phyloP scores from a whole-genome alignment of 768 basidiomycete genomes.

The Leccinum subgranulosum region DNA sequence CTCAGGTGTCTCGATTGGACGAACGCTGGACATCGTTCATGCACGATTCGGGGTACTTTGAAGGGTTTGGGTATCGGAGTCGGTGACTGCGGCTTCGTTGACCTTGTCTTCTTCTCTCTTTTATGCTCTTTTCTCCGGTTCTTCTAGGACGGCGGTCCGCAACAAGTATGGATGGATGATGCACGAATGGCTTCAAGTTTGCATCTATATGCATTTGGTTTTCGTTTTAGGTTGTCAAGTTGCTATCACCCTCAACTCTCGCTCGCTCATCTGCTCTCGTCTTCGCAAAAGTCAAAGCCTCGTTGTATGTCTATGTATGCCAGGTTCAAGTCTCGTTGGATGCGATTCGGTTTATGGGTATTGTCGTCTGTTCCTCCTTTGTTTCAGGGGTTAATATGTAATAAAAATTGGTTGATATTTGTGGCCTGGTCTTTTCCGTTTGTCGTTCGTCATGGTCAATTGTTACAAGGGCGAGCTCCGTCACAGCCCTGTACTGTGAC shows the following conservation, averaged over 20 bases:
- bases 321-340: not conserved
- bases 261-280: not conserved
- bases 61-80: constrained; percentile 30
- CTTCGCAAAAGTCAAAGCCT: not conserved
- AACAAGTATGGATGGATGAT: not conserved
- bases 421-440: not conserved
- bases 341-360: not conserved
- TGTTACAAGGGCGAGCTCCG: too few relatives aligned
- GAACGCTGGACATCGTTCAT: constrained; percentile 62
- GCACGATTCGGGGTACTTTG: constrained; percentile 51
- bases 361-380: not conserved
- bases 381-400: not conserved
- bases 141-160: not conserved
- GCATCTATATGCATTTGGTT: not conserved
- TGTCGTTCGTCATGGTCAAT: not conserved
- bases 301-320: not conserved
- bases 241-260: not conserved
- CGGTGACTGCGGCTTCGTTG: constrained; percentile 13
- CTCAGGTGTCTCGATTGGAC: constrained; percentile 51
- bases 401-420: not conserved
- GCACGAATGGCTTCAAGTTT: not conserved
- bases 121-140: not conserved
- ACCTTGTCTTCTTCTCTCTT: not conserved
- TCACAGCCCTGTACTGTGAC: too few relatives aligned
- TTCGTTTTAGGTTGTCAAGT: not conserved